phyloP scores from a whole-genome alignment of 2,329 filamentous ascomycete genomes.

The Rutstroemia sp. region DNA sequence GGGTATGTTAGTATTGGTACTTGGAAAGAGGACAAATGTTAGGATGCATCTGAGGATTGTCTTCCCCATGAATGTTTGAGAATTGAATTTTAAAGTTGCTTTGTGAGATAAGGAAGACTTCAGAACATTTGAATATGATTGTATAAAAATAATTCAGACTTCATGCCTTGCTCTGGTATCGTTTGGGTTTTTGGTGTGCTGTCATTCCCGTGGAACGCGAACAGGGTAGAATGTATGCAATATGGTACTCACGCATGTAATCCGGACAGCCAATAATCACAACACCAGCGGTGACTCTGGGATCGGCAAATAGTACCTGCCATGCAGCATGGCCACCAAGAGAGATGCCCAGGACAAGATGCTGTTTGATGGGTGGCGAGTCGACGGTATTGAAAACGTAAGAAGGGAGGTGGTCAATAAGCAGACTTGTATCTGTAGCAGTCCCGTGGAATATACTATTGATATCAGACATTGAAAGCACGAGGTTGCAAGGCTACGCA shows the following conservation, averaged over 20 bases:
- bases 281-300: slow-evolving; percentile 69
- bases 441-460: slow-evolving; percentile 62
- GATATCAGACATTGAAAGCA: neutral
- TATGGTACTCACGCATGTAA: slow-evolving; percentile 52
- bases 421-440: slow-evolving; percentile 62
- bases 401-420: slow-evolving; percentile 72
- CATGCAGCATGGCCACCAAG: slow-evolving; percentile 84
- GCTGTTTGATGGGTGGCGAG: slow-evolving; percentile 43
- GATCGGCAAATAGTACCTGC: slow-evolving; percentile 73
- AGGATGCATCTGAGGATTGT: too few species aligned
- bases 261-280: slow-evolving; percentile 86
- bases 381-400: slow-evolving; percentile 57
- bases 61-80: too few species aligned
- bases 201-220: too few species aligned
- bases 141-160: too few species aligned
- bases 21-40: too few species aligned
- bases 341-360: slow-evolving; percentile 75
- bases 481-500: neutral
- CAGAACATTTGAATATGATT: too few species aligned
- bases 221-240: neutral
- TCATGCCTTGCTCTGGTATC: neutral
- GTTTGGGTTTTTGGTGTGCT: neutral
- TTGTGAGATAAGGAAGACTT: too few species aligned
- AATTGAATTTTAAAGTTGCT: too few species aligned
- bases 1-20: neutral